Evolutionary conservation across 2,329 filamentous ascomycete genomes (phyloP), one percentile per base, ranked within the genome.

Genomic region (Alternaria sp.): DNA sequence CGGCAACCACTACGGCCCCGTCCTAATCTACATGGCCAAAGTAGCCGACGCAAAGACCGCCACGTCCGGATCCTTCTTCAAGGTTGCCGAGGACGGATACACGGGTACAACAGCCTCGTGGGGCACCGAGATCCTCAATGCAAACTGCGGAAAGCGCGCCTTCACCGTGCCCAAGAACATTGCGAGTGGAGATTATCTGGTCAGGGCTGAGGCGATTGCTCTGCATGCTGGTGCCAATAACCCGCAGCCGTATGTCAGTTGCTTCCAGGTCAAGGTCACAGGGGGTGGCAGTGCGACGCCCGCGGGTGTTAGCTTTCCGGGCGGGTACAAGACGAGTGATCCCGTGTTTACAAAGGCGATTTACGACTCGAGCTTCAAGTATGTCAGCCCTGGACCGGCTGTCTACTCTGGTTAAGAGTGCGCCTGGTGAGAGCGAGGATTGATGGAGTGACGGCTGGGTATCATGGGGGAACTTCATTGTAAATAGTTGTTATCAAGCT

Each of bases 221-320:
- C 68, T 78, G 16, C 76, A 78, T 45, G 74, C 74, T 46, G 76
- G 76, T 49, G 74, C 68, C 2, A 66, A 66, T 0, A 61, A 72
- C 18, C 69, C 72, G 11, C 76, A 78, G 63, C 76, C 76, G 2
- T 78, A 78, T 46, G 75, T 78, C 4, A 65, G 65, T 10, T 78
- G 76, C 71, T 77, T 78, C 66, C 76, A 79, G 69, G 74, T 79
- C 54, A 78, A 74, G 68, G 77, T 79, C 12, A 77, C 70, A 1
- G 72, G 71, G 8, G 74, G 74, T 8, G 77, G 77, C 14, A 73
- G 66, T 51, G 75, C 75, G 7, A 78, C 56, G 28, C 76, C 76
- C 0, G 28, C 64, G 38, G 76, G 76, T 59, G 76, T 78, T 20
- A 65, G 60, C 9, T 78, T 78, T 67, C 76, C 76, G 18, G 76